Base-by-base conservation (phyloP, 306 rosid species). In the Erythrophleum fordii region DNA sequence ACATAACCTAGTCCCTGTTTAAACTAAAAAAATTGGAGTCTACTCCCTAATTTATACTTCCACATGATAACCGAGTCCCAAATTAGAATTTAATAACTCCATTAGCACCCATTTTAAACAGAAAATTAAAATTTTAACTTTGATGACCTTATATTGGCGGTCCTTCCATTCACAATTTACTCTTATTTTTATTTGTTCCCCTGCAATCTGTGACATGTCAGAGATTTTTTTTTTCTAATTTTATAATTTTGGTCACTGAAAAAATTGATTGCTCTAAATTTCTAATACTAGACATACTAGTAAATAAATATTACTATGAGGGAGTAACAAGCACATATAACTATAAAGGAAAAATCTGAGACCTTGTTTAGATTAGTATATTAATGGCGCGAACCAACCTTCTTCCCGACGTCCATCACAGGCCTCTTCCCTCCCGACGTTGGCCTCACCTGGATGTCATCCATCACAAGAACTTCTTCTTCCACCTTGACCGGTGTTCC, bases 381-480 rank as follows among this genome's bases (percentile, higher is more conserved):
- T 44, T 46, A 65, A 39, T 48, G 85, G 80, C 81, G 78, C 59
- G 74, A 60, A 69, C 91, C 29, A 78, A 92, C 95, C 93, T 78
- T 89, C 73, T 61, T 61, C 80, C 77, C 0, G 83, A 67, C 0
- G 85, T 73, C 11, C 88, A 84, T 23, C 82, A 80, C 0, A 82
- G 62, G 9, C 60, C 52, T 86, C 84, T 82, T 89, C 66, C 80
- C 83, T 25, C 80, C 83, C 0, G 82, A 55, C 34, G 25, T 23
- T 1, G 77, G 60, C 71, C 79, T 85, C 76, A 92, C 89, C 59
- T 72, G 87, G 76, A 92, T 84, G 10, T 82, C 97, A 81, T 92
- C 93, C 85, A 92, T 92, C 69, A 92, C 95, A 35, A 92, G 35
- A 29, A 86, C 90, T 52, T 92, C 97, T 64, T 92, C 97, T 1